These are phyloP conservation scores for Citrus sp. DNA, from an alignment of 345 rosid genomes.

Conservation along the genomic window DNA sequence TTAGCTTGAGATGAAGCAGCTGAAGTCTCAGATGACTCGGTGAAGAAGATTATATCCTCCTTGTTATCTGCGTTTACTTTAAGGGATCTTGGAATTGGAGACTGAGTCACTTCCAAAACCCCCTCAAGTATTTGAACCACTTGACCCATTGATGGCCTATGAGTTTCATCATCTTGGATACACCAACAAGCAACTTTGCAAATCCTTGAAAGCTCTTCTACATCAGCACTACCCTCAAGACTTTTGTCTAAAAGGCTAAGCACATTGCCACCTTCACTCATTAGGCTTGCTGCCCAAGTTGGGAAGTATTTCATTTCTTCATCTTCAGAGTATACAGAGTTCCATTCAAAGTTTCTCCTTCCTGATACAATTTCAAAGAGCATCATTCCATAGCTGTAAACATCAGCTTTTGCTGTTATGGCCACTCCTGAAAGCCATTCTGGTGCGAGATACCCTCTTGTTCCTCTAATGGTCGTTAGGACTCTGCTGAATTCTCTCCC, in stretches of 20 bases:
- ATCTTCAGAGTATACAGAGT: slow-evolving; percentile 42
- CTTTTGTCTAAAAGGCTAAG: slow-evolving; percentile 51
- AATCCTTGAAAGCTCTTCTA: slow-evolving; percentile 56
- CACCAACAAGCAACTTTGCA: slow-evolving; percentile 87
- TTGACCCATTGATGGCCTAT: slow-evolving; percentile 78
- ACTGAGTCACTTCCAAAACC: slow-evolving; percentile 50
- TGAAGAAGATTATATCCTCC: slow-evolving; percentile 44
- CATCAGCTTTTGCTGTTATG: slow-evolving; percentile 78
- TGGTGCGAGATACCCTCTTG: slow-evolving; percentile 87
- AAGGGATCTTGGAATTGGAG: slow-evolving; percentile 62
- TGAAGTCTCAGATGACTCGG: slow-evolving; percentile 42
- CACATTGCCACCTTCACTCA: slow-evolving; percentile 46
- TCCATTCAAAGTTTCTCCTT: slow-evolving; percentile 58
- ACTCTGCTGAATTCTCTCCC: slow-evolving; percentile 85
- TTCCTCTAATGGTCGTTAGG: slow-evolving; percentile 80
- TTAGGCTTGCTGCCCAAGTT: slow-evolving; percentile 42
- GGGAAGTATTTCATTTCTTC: slow-evolving; percentile 60
- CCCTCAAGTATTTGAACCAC: slow-evolving; percentile 86
- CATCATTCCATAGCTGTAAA: slow-evolving; percentile 93
- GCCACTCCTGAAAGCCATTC: slow-evolving; percentile 93
- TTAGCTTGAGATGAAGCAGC: slow-evolving; percentile 26
- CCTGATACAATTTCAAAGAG: slow-evolving; percentile 76
- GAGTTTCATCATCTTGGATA: slow-evolving; percentile 73
- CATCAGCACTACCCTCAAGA: slow-evolving; percentile 39
- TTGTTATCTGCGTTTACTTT: slow-evolving; percentile 35